Evolutionary conservation across 2,329 filamentous ascomycete genomes (phyloP).

Genomic region (Cercospora sp.): DNA sequence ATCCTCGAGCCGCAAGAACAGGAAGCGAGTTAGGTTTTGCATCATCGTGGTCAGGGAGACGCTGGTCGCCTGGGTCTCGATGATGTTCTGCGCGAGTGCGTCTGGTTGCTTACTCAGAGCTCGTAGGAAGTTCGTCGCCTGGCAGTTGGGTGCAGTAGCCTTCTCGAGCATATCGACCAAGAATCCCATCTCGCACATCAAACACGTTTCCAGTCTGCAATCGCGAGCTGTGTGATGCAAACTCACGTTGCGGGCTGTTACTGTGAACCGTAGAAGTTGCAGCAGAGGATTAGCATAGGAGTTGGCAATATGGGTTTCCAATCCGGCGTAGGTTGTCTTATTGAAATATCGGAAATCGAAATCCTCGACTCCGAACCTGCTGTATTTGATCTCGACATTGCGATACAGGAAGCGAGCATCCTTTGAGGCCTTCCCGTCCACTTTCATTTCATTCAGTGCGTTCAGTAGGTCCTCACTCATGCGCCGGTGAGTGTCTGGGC

Average conservation of each 20-base stretch:
- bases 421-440: slow-evolving; percentile 70
- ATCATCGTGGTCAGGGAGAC: slow-evolving; percentile 77
- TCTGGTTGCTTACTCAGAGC: slow-evolving; percentile 81
- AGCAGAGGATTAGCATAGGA: slow-evolving; percentile 92
- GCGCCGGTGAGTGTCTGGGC: slow-evolving; percentile 45
- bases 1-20: slow-evolving; percentile 70
- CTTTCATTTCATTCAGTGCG: slow-evolving; percentile 65
- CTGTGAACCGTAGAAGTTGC: slow-evolving; percentile 88
- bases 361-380: slow-evolving; percentile 97
- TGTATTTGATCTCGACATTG: slow-evolving; percentile 97
- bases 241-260: slow-evolving; percentile 80
- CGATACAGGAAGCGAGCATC: slow-evolving; percentile 88
- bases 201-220: slow-evolving; percentile 78
- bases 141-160: slow-evolving; percentile 87
- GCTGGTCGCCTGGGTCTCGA: slow-evolving; percentile 78
- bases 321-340: slow-evolving; percentile 82
- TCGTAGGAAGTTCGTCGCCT: slow-evolving; percentile 92
- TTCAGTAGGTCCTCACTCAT: slow-evolving; percentile 61
- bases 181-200: slow-evolving; percentile 92
- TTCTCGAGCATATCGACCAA: slow-evolving; percentile 98
- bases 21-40: slow-evolving; percentile 80
- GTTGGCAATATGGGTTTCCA: slow-evolving; percentile 95
- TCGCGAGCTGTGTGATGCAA: slow-evolving; percentile 84
- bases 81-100: slow-evolving; percentile 71
- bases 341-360: slow-evolving; percentile 99